These are phyloP conservation scores for Ochromonadaceae sp. DNA, from an alignment of 352 stramenopile species.

Conservation along the genomic window DNA sequence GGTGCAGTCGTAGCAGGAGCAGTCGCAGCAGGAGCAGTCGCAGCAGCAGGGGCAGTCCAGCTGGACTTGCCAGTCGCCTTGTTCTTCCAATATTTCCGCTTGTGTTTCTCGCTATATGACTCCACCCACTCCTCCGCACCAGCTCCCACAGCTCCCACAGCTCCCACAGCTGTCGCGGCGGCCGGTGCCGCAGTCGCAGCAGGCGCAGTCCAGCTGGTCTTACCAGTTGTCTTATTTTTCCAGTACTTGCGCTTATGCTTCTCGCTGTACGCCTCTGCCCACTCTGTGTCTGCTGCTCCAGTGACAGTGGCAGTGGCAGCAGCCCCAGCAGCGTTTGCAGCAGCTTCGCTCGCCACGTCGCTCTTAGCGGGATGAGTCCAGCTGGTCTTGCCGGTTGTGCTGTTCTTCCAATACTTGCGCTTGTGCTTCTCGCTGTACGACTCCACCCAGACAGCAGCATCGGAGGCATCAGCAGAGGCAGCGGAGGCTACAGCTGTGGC, in stretches of 20 bases:
- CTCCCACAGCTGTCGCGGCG: no score
- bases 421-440: slow-evolving; percentile 6
- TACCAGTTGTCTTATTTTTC: slow-evolving; percentile 12
- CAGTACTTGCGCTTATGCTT: slow-evolving; percentile 15
- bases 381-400: not conserved
- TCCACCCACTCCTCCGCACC: slow-evolving; percentile 11
- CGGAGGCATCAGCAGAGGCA: not conserved
- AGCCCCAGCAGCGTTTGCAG: no score
- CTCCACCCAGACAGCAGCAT: slow-evolving; percentile 4
- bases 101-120: slow-evolving; percentile 12
- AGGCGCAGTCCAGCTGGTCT: not conserved
- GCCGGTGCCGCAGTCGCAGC: not conserved
- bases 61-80: not conserved
- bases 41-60: not conserved
- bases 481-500: not conserved
- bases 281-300: not conserved
- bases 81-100: slow-evolving; percentile 15
- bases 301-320: not conserved
- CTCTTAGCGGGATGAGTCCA: slow-evolving; percentile 1
- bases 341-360: no score
- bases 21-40: not conserved
- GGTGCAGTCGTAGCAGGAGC: not conserved
- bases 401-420: slow-evolving; percentile 16
- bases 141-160: no score
- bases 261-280: slow-evolving; percentile 8